Base-by-base conservation (phyloP, 768 basidiomycete species). In the Tulasnella calospora region DNA sequence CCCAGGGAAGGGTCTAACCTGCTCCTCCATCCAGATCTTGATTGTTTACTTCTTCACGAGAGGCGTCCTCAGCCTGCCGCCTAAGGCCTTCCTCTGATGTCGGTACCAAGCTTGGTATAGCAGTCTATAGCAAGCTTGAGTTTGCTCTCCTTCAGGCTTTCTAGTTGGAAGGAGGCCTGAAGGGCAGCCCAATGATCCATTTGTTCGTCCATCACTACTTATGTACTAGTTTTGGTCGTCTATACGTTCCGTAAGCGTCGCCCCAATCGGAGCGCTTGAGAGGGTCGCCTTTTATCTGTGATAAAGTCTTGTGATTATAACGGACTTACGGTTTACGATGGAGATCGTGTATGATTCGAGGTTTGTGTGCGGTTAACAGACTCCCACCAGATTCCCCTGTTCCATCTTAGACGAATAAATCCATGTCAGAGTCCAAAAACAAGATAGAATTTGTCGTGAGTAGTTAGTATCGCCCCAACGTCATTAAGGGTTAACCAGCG, bases 51-150 rank as follows among this genome's bases (percentile, higher is more conserved):
- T 40, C 75, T 46, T 40, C 8, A 5, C 41, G 71, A 38, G 71
- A 72, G 17, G 41, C 15, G 13, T 30, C 75, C 35, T 76, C 75
- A 17, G 57, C 55, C 36, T 76, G 44, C 21, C 51, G 46, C 33
- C 47, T 5, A 10, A 76, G 23, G 5, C 47, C 74, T 27, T 76
- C 74, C 55, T 38, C 47, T 30, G 74, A 71, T 3, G 71, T 75
- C 19, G 94, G 92, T 9, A 92, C 94, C 83, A 98, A 97, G 1
- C 90, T 88, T 17, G 94, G 92, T 27, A 85, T 82, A 0, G 79
- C 89, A 89, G 2, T 19, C 6, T 12, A 36, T 23, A 73, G 67
- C 9, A 36, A 72, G 44, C 71, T 85, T 86, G 79, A 89, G 88
- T 79, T 89, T 87, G 17, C 86, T 84, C 80, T 89, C 88, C 82